These are phyloP conservation scores for Rutstroemia sp. DNA, from an alignment of 2,329 filamentous ascomycete genomes.

Conservation along the genomic window DNA sequence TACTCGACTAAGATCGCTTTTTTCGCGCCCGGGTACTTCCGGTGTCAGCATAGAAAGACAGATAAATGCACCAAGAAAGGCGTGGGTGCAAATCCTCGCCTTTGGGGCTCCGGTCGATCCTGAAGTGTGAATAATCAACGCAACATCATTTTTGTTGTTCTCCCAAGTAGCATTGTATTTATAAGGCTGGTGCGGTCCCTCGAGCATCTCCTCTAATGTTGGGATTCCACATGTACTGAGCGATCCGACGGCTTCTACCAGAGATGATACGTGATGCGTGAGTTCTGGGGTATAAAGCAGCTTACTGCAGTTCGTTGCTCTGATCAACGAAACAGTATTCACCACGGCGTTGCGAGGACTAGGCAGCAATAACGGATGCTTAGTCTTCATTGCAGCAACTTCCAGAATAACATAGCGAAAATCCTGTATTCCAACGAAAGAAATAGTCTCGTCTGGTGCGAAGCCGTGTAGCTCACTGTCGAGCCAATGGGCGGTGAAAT, in stretches of 20 bases:
- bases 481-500: constrained; percentile 20
- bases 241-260: neutral
- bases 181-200: constrained; percentile 15
- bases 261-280: constrained; percentile 3
- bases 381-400: constrained; percentile 8
- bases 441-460: constrained; percentile 8
- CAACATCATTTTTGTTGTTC: constrained; percentile 31
- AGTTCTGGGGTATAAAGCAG: constrained; percentile 13
- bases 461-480: neutral
- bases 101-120: constrained; percentile 55
- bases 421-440: constrained; percentile 21
- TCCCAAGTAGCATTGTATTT: constrained; percentile 31
- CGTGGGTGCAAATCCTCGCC: constrained; percentile 43
- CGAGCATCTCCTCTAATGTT: constrained; percentile 25
- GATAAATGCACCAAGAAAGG: constrained; percentile 31
- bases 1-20: neutral
- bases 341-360: constrained; percentile 15
- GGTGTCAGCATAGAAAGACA: constrained; percentile 5
- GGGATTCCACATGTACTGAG: constrained; percentile 15
- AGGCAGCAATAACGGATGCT: constrained; percentile 15
- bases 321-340: constrained; percentile 16
- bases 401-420: constrained; percentile 17
- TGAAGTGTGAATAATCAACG: constrained; percentile 27
- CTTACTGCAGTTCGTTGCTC: constrained; percentile 9
- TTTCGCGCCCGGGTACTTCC: neutral